phyloP scores from a whole-genome alignment of 2,329 filamentous ascomycete genomes.

The Chrysosporium queenslandicum region DNA sequence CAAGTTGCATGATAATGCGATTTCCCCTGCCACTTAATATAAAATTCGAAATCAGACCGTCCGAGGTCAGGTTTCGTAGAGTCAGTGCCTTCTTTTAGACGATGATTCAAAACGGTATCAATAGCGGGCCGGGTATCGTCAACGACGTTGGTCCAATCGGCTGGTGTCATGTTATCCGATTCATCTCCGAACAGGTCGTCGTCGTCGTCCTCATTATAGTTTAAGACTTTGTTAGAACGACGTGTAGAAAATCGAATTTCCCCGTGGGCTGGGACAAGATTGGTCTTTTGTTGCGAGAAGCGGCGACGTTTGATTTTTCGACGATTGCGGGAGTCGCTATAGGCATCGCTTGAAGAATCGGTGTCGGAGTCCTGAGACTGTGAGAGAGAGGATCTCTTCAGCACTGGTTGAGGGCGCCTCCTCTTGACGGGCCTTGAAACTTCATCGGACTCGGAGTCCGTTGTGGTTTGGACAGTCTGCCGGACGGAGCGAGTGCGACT shows the following conservation, averaged over 20 bases:
- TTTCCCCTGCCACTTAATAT: slow-evolving; percentile 93
- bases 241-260: slow-evolving; percentile 90
- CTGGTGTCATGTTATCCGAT: slow-evolving; percentile 54
- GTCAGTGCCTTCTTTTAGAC: slow-evolving; percentile 58
- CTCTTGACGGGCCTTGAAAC: slow-evolving; percentile 41
- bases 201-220: slow-evolving; percentile 58
- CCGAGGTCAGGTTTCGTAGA: slow-evolving; percentile 25
- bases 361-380: slow-evolving; percentile 54
- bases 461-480: slow-evolving; percentile 53
- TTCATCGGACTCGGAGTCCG: slow-evolving; percentile 62
- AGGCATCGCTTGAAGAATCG: slow-evolving; percentile 56
- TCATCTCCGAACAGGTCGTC: slow-evolving; percentile 47
- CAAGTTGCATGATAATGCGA: slow-evolving; percentile 94
- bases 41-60: slow-evolving; percentile 71
- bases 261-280: slow-evolving; percentile 55
- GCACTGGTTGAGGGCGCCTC: slow-evolving; percentile 40
- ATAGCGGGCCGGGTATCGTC: slow-evolving; percentile 78
- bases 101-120: slow-evolving; percentile 82
- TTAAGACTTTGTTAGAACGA: slow-evolving; percentile 64
- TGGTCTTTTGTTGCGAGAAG: slow-evolving; percentile 54
- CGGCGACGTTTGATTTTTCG: slow-evolving; percentile 68
- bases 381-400: slow-evolving; percentile 37
- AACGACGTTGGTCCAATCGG: slow-evolving; percentile 55
- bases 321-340: slow-evolving; percentile 61
- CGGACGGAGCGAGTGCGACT: slow-evolving; percentile 55